These are phyloP conservation scores for Raffaelea arxii DNA, from an alignment of 2,329 filamentous ascomycete genomes.

Conservation along the genomic window DNA sequence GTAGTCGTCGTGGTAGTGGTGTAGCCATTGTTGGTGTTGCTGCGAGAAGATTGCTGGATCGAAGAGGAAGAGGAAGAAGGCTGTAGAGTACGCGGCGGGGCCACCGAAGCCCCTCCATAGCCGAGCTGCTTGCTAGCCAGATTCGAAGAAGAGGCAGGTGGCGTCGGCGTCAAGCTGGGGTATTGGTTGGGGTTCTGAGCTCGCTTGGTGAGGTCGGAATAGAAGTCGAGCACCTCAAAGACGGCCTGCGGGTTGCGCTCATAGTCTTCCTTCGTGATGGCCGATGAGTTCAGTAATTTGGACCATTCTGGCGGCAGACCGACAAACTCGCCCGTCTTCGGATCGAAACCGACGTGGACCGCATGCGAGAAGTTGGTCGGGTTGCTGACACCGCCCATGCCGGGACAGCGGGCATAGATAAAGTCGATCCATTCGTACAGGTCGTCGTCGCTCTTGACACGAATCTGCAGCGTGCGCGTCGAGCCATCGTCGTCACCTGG, in stretches of 20 bases:
- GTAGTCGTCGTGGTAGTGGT: slow-evolving; percentile 23
- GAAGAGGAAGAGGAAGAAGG: no score
- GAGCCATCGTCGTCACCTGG: slow-evolving; percentile 71
- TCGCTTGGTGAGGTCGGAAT: slow-evolving; percentile 72
- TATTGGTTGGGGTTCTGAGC: slow-evolving; percentile 62
- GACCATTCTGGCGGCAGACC: slow-evolving; percentile 95
- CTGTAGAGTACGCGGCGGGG: slow-evolving; percentile 58
- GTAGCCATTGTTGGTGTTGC: slow-evolving; percentile 45
- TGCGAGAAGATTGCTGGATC: slow-evolving; percentile 25
- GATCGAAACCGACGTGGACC: slow-evolving; percentile 95
- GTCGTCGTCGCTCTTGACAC: slow-evolving; percentile 91
- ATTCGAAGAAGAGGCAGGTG: slow-evolving; percentile 35
- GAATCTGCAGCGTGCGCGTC: slow-evolving; percentile 78
- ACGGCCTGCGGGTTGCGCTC: slow-evolving; percentile 88
- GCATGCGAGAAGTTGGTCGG: slow-evolving; percentile 97
- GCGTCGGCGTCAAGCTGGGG: slow-evolving; percentile 57
- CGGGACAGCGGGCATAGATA: slow-evolving; percentile 92
- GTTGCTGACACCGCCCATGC: slow-evolving; percentile 96
- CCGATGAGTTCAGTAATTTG: slow-evolving; percentile 87
- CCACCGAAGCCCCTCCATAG: slow-evolving; percentile 49
- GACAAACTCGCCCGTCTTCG: slow-evolving; percentile 88
- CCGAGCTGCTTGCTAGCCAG: slow-evolving; percentile 55
- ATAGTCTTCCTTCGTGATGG: slow-evolving; percentile 97
- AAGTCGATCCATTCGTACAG: slow-evolving; percentile 99
- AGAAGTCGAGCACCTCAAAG: slow-evolving; percentile 75